These are phyloP conservation scores for Madurella fahalii DNA, from an alignment of 2,329 filamentous ascomycete species.

Conservation along the genomic window DNA sequence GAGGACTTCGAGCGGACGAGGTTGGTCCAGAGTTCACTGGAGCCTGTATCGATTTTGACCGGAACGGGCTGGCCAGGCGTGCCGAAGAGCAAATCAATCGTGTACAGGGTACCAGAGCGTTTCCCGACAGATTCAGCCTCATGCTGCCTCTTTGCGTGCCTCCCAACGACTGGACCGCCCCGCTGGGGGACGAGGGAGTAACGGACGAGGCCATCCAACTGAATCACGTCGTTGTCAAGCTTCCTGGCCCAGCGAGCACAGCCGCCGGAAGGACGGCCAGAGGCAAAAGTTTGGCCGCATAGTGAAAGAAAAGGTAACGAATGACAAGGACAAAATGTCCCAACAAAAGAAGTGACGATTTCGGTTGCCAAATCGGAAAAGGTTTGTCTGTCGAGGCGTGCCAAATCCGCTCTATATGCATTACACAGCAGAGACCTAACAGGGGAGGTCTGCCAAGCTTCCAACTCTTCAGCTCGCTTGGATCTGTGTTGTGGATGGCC, in stretches of 20 bases:
- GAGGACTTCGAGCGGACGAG: too few species aligned
- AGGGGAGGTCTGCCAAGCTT: too few species aligned
- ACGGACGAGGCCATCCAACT: conserved; percentile 17
- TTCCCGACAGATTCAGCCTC: neutral
- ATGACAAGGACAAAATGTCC: neutral
- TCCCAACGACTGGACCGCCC: conserved; percentile 10
- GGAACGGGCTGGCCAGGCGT: conserved; percentile 22
- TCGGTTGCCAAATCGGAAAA: too few species aligned
- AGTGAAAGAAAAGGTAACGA: conserved; percentile 2
- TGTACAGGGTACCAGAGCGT: conserved; percentile 14
- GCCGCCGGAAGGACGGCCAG: conserved; percentile 14
- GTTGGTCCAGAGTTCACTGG: conserved; percentile 15
- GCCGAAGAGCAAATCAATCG: conserved; percentile 5
- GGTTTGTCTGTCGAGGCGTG: too few species aligned
- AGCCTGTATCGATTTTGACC: conserved; percentile 21
- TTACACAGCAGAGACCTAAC: too few species aligned
- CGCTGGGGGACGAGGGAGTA: conserved; percentile 13
- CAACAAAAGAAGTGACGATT: too few species aligned
- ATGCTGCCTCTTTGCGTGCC: conserved; percentile 15
- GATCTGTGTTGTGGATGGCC: too few species aligned
- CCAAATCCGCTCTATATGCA: too few species aligned
- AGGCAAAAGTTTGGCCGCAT: conserved; percentile 14
- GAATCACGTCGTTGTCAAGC: conserved; percentile 8
- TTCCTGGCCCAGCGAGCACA: conserved; percentile 1
- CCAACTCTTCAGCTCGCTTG: too few species aligned